Base-by-base conservation (phyloP, 192 early-diverging fungal genomes). In the Chytriomyces sp. region DNA sequence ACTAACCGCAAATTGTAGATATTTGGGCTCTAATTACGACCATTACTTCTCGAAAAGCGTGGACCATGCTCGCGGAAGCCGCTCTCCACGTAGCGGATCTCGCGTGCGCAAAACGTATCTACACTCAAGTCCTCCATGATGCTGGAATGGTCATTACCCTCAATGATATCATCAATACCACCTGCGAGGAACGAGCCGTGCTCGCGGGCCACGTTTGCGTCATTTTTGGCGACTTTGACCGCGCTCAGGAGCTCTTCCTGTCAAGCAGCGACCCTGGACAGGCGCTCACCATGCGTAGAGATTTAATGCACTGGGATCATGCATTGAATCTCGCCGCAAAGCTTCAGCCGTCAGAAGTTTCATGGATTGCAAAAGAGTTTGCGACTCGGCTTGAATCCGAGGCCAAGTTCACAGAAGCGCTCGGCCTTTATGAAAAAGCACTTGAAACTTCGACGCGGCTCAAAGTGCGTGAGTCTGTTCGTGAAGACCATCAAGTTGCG, bases 301-400 rank as follows among this genome's bases (percentile, higher is more conserved):
- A 81, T 39, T 59, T 86, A 49, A 72, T 79, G 68, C 81, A 86
- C 5, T 86, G 82, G 81, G 85, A 86, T 31, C 80, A 84, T 49
- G 85, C 85, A 2, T 59, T 86, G 62, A 53, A 40, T 14, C 49
- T 86, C 22, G 85, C 85, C 1, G 67, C 26, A 0, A 82, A 72
- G 8, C 72, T 84, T 32, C 60, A 75, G 4, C 84, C 83, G 10
- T 41, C 72, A 14, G 83, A 86, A 32, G 65, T 84, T 2, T 72
- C 85, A 14, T 49, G 77, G 4, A 85, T 86, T 67, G 79, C 82
- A 3, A 71, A 64, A 39, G 85, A 86, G 53, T 86, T 87, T 75
- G 85, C 85, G 25, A 33, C 60, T 14, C 76, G 82, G 65, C 71
- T 86, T 5, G 85, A 86, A 65, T 37, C 77, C 28, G 78, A 84